These are phyloP conservation scores for Didymellaceae sp. DNA, from an alignment of 2,329 filamentous ascomycete genomes.

Conservation along the genomic window DNA sequence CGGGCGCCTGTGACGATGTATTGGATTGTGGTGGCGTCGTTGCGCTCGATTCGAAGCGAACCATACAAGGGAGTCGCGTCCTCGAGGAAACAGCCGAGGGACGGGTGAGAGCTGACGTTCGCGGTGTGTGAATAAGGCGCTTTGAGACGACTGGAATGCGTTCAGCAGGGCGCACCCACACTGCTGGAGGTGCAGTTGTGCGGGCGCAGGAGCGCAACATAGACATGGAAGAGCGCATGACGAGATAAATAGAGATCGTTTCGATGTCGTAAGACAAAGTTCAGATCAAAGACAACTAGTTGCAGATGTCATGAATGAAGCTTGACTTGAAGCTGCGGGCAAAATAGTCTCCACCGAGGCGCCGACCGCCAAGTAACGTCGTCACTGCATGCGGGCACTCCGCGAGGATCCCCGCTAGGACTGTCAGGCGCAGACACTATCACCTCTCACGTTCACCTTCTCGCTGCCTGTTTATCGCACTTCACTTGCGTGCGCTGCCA, in stretches of 20 bases:
- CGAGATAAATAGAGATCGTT: background rate
- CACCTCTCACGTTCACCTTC: conserved; percentile 1
- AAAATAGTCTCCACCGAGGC: conserved; percentile 17
- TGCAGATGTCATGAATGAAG: background rate
- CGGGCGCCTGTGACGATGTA: conserved; percentile 38
- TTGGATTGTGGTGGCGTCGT: conserved; percentile 28
- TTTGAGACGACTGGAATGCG: conserved; percentile 35
- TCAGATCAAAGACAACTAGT: too few relatives aligned
- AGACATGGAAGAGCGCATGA: conserved; percentile 36
- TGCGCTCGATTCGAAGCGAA: conserved; percentile 37
- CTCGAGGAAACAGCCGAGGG: conserved; percentile 23
- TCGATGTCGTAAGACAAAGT: too few relatives aligned
- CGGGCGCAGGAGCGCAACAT: conserved; percentile 34
- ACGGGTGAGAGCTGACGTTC: conserved; percentile 31
- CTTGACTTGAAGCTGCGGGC: conserved; percentile 9
- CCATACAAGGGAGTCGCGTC: conserved; percentile 15
- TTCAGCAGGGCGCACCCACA: conserved; percentile 21
- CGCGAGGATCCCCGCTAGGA: conserved; percentile 11
- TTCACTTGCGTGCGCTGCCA: background rate
- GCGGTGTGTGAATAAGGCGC: conserved; percentile 38
- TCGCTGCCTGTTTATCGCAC: background rate
- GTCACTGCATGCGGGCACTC: conserved; percentile 27
- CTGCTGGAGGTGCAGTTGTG: conserved; percentile 22
- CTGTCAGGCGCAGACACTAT: conserved; percentile 4
- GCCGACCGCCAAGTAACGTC: conserved; percentile 17